A percentile compares a stretch with the other conserved stretches of the same genome.
Conservation (phyloP, 2,329 filamentous ascomycete genomes). For the Neofusicoccum sp. region DNA sequence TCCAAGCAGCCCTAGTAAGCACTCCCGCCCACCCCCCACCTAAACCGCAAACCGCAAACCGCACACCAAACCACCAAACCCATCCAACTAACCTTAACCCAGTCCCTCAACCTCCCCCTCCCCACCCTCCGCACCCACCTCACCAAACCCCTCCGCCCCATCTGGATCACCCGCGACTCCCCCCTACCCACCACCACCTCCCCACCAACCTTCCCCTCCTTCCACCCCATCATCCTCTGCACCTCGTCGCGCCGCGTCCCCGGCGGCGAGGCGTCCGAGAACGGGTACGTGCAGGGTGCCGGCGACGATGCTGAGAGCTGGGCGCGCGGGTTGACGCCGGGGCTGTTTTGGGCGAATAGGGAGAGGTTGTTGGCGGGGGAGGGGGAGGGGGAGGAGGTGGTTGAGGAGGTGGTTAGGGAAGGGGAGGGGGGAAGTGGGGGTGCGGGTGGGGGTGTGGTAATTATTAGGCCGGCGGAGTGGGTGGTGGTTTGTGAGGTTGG, state of each 20-base stretch:
- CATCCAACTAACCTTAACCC: neutral
- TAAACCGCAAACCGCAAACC: neutral
- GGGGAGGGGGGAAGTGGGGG: conserved; percentile 50
- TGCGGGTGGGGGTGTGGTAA: conserved; percentile 39
- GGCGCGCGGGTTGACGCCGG: conserved; percentile 75
- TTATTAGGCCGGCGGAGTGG: conserved; percentile 41
- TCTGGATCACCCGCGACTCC: conserved; percentile 76
- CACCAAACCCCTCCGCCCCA: conserved; percentile 69
- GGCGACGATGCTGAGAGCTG: conserved; percentile 95
- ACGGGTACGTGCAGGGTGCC: conserved; percentile 87
- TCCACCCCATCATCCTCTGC: conserved; percentile 75
- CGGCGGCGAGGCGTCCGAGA: conserved; percentile 67
- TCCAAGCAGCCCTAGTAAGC: conserved; percentile 41
- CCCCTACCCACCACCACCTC: conserved; percentile 37
- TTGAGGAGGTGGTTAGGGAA: conserved; percentile 47
- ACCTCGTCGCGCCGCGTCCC: conserved; percentile 74
- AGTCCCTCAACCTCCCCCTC: conserved; percentile 59
- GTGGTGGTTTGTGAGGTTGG: conserved; percentile 42
- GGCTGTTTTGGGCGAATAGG: conserved; percentile 74
- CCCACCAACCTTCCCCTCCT: conserved; percentile 54
- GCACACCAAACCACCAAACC: neutral
- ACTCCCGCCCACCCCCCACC: too few relatives aligned
- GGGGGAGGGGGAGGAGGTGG: conserved; percentile 57
- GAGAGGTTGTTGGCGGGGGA: conserved; percentile 64
- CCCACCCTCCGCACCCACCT: conserved; percentile 55